A percentile compares a stretch with the other conserved stretches of the same genome.
Conservation (phyloP, 805 yeast species). For the Nakazawaea sp. region DNA sequence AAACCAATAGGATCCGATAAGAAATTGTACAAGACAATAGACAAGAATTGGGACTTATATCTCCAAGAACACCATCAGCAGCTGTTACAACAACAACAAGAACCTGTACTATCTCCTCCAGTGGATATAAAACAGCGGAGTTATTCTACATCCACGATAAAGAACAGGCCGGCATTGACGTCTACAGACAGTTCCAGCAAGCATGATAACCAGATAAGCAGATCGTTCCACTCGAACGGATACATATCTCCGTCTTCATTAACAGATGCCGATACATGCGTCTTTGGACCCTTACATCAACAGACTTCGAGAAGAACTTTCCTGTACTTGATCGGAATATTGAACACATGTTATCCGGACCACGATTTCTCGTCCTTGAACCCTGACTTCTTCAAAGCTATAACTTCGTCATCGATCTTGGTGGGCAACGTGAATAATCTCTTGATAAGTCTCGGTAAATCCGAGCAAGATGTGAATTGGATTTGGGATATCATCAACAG, state of each 20-base stretch:
- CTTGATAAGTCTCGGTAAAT: slow-evolving; percentile 57
- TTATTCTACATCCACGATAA: slow-evolving; percentile 6
- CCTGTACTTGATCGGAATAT: slow-evolving; percentile 82
- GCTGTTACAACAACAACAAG: slow-evolving; percentile 2
- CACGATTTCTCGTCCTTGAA: slow-evolving; percentile 87
- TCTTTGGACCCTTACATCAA: slow-evolving; percentile 82
- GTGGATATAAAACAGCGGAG: slow-evolving; percentile 6
- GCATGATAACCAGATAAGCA: slow-evolving; percentile 1
- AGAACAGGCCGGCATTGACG: slow-evolving; percentile 4
- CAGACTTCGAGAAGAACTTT: slow-evolving; percentile 84
- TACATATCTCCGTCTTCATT: slow-evolving; percentile 9
- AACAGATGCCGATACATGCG: slow-evolving; percentile 5
- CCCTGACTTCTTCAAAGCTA: slow-evolving; percentile 68
- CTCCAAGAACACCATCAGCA: slow-evolving; percentile 36
- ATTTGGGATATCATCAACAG: slow-evolving; percentile 85
- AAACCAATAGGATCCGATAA: slow-evolving; percentile 89
- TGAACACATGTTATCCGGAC: slow-evolving; percentile 92
- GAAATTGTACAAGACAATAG: slow-evolving; percentile 82
- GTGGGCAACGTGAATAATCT: slow-evolving; percentile 71
- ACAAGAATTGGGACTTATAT: slow-evolving; percentile 62
- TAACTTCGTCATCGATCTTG: slow-evolving; percentile 38
- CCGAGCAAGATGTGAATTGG: slow-evolving; percentile 45
- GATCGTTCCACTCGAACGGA: slow-evolving; percentile 7
- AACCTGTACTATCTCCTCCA: slow-evolving; percentile 11
- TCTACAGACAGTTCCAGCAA: neutral